Evolutionary conservation across 805 yeast species (phyloP).

Genomic region (Torulaspora delbrueckii): DNA sequence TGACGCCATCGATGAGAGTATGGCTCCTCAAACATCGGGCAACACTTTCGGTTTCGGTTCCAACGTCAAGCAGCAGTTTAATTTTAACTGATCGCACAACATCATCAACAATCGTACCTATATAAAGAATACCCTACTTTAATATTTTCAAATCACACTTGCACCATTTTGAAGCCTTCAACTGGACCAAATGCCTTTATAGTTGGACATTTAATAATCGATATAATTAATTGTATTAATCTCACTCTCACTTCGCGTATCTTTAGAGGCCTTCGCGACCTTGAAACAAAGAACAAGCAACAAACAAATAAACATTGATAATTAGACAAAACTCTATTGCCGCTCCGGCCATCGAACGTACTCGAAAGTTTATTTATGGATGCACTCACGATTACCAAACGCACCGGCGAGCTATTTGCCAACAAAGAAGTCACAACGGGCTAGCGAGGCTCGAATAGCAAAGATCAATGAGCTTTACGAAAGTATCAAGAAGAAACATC

Average conservation of each 20-base stretch:
- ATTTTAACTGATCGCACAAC: constrained; percentile 23
- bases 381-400: constrained; percentile 8
- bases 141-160: background rate
- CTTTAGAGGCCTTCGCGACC: background rate
- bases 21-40: constrained; percentile 73
- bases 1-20: constrained; percentile 62
- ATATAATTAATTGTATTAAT: background rate
- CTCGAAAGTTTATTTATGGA: constrained; percentile 12
- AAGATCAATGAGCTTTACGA: constrained; percentile 25
- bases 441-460: constrained; percentile 24
- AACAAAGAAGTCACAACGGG: constrained; percentile 16
- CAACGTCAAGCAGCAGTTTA: constrained; percentile 47
- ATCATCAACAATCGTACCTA: constrained; percentile 1
- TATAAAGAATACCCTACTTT: constrained; percentile 3
- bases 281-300: constrained; percentile 1
- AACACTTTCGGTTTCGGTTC: constrained; percentile 87
- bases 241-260: background rate
- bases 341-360: background rate
- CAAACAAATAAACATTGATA: background rate
- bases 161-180: background rate
- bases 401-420: constrained; percentile 17
- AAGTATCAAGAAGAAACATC: constrained; percentile 14
- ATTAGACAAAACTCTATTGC: background rate
- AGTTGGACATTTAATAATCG: background rate
- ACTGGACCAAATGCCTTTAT: background rate